phyloP scores from a whole-genome alignment of 768 basidiomycete genomes.

The Agaricus sinodeliciosus region DNA sequence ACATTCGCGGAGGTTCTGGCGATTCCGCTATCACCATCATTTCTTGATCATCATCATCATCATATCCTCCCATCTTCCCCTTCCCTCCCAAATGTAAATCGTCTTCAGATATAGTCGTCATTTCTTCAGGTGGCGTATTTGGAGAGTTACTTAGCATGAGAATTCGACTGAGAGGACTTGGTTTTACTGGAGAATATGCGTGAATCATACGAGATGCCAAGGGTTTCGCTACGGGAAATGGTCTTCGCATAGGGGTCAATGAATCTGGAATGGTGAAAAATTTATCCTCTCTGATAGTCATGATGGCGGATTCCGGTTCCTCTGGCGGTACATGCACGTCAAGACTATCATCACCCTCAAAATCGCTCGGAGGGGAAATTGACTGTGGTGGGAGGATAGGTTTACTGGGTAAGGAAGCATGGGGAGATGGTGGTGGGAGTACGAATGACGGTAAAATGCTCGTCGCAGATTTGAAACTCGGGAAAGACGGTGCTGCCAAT shows the following conservation, averaged over 20 bases:
- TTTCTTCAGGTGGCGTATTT: constrained; percentile 22
- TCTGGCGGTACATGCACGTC: neutral
- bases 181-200: constrained; percentile 76
- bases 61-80: constrained; percentile 28
- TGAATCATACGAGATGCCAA: constrained; percentile 65
- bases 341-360: constrained; percentile 9
- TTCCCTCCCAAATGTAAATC: too few relatives aligned
- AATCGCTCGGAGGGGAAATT: constrained; percentile 14
- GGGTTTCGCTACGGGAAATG: constrained; percentile 70
- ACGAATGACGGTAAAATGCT: constrained; percentile 68
- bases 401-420: constrained; percentile 52
- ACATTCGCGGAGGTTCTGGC: constrained; percentile 24
- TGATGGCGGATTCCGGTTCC: constrained; percentile 11
- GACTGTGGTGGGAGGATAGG: constrained; percentile 27
- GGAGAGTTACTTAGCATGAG: constrained; percentile 66
- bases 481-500: constrained; percentile 24
- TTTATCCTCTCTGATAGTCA: neutral
- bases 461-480: constrained; percentile 36
- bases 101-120: constrained; percentile 14
- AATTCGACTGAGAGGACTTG: constrained; percentile 76
- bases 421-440: constrained; percentile 72
- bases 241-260: constrained; percentile 23
- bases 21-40: neutral
- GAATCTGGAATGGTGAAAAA: constrained; percentile 16
- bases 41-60: neutral